Evolutionary conservation across 257 asterid species (phyloP).

Genomic region (Gentiana straminea): DNA sequence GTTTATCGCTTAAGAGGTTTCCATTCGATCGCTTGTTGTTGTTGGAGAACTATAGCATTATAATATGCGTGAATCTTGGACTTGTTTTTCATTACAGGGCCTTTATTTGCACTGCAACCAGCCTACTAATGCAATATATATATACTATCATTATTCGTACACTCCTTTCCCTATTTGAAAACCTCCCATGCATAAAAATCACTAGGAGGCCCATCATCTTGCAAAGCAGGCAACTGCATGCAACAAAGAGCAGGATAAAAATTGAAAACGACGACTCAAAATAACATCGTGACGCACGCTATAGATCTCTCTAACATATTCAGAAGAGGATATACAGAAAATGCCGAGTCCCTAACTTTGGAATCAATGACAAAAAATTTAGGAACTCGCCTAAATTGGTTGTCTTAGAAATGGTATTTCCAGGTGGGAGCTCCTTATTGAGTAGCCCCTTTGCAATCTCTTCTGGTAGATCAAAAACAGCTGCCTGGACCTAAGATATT

Average conservation of each 20-base stretch:
- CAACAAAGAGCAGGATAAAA: slow-evolving; percentile 9
- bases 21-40: no score
- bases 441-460: slow-evolving; percentile 83
- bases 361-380: background rate
- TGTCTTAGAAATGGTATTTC: slow-evolving; percentile 72
- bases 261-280: background rate
- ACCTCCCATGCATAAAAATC: slow-evolving; percentile 59
- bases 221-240: slow-evolving; percentile 75
- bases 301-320: background rate
- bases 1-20: no score
- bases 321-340: background rate
- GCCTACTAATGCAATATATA: no score
- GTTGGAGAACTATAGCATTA: no score
- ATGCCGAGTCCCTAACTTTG: background rate
- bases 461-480: slow-evolving; percentile 94
- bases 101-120: no score
- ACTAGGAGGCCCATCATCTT: slow-evolving; percentile 81
- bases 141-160: slow-evolving; percentile 8
- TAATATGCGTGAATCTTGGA: no score
- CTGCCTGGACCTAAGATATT: slow-evolving; percentile 61
- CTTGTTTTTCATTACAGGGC: no score
- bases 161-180: slow-evolving; percentile 48
- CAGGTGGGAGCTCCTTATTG: slow-evolving; percentile 63
- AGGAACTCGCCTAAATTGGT: slow-evolving; percentile 36
- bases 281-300: background rate